phyloP scores from a whole-genome alignment of 2,329 filamentous ascomycete genomes.

The Exophiala sp. region DNA sequence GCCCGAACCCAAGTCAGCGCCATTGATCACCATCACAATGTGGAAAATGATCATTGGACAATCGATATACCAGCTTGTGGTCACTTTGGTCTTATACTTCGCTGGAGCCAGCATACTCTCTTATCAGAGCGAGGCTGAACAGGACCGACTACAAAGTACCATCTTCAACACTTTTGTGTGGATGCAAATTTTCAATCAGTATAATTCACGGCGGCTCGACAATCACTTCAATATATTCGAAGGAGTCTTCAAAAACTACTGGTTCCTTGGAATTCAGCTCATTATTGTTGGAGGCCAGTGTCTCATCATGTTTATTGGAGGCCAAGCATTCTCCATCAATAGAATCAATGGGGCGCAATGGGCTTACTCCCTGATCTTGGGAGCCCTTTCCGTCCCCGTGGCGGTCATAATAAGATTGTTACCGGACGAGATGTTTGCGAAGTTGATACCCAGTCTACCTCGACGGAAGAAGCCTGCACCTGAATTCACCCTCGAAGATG shows the following conservation, averaged over 20 bases:
- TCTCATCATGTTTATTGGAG: slow-evolving; percentile 57
- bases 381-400: slow-evolving; percentile 50
- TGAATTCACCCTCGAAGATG: slow-evolving; percentile 34
- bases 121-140: slow-evolving; percentile 42
- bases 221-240: slow-evolving; percentile 62
- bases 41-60: slow-evolving; percentile 43
- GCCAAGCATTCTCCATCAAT: slow-evolving; percentile 52
- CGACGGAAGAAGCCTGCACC: slow-evolving; percentile 21
- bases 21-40: slow-evolving; percentile 42
- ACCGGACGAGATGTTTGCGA: slow-evolving; percentile 49
- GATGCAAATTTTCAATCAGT: slow-evolving; percentile 70
- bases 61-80: slow-evolving; percentile 37
- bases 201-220: slow-evolving; percentile 62
- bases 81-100: slow-evolving; percentile 50
- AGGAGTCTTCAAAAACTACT: slow-evolving; percentile 54
- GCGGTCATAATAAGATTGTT: slow-evolving; percentile 50
- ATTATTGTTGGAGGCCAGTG: slow-evolving; percentile 59
- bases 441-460: slow-evolving; percentile 37
- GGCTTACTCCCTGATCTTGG: slow-evolving; percentile 52
- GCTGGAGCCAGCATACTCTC: slow-evolving; percentile 55
- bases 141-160: slow-evolving; percentile 54
- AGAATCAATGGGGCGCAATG: slow-evolving; percentile 51
- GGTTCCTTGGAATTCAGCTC: slow-evolving; percentile 56
- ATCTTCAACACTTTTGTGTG: slow-evolving; percentile 70
- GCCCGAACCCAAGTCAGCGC: slow-evolving; percentile 40